These are phyloP conservation scores for Castanospermum australe DNA, from an alignment of 306 rosid genomes.

Conservation along the genomic window DNA sequence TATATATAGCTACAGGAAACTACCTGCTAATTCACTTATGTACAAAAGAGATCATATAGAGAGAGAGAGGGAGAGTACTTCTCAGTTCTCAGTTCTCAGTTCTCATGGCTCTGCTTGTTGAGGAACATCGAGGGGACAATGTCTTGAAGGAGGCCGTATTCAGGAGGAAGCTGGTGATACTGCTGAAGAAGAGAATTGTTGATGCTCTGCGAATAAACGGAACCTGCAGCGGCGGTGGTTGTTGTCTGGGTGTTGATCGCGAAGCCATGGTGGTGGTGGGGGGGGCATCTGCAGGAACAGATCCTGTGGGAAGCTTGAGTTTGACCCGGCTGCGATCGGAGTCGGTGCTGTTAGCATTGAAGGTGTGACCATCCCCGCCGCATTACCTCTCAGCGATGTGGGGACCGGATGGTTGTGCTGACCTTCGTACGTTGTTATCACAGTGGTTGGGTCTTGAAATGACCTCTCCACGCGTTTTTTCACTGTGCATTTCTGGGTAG, in stretches of 20 bases:
- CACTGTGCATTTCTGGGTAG: constrained; percentile 80
- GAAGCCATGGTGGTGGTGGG: neutral
- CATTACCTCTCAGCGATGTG: constrained; percentile 63
- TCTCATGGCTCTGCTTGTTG: constrained; percentile 55
- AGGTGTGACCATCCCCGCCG: constrained; percentile 66
- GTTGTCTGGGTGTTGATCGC: constrained; percentile 14
- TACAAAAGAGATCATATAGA: constrained; percentile 26
- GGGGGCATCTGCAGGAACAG: constrained; percentile 30
- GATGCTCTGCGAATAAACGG: constrained; percentile 21
- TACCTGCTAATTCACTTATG: constrained; percentile 22
- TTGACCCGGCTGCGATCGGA: constrained; percentile 29
- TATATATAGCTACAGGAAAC: neutral
- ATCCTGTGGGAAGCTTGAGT: constrained; percentile 48
- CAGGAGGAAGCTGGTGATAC: constrained; percentile 33
- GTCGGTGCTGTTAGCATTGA: constrained; percentile 34
- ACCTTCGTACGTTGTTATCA: constrained; percentile 86
- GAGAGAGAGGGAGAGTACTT: neutral
- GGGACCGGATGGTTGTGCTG: constrained; percentile 90
- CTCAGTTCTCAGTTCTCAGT: constrained; percentile 10
- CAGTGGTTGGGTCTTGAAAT: constrained; percentile 66
- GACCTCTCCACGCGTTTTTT: constrained; percentile 90
- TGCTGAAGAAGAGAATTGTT: constrained; percentile 32
- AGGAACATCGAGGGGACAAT: constrained; percentile 69
- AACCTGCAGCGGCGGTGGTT: neutral
- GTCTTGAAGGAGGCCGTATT: constrained; percentile 76